Conservation (phyloP, 768 basidiomycete species). For the Pulveroboletus sp. region DNA sequence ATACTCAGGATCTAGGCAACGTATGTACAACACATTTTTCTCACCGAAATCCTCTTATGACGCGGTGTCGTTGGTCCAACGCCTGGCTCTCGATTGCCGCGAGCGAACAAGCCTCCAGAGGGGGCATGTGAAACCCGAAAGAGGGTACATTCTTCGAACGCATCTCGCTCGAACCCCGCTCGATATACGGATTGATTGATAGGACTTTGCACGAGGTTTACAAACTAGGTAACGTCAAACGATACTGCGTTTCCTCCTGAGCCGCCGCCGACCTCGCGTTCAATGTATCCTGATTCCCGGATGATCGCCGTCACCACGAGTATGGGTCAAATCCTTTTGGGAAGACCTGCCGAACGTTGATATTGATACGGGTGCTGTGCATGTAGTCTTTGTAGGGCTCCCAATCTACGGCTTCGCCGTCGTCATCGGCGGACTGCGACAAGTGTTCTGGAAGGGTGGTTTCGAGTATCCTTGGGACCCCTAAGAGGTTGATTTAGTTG, state of each 20-base stretch:
- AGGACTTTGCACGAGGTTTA: conserved; percentile 1
- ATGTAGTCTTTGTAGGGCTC: conserved; percentile 62
- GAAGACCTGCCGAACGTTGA: conserved; percentile 90
- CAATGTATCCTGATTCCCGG: neutral
- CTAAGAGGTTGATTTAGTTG: conserved; percentile 33
- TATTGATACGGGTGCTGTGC: conserved; percentile 72
- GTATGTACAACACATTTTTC: neutral
- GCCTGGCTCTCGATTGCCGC: neutral
- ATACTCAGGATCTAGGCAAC: conserved; percentile 2
- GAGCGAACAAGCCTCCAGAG: neutral
- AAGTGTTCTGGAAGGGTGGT: conserved; percentile 71
- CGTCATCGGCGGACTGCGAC: conserved; percentile 22
- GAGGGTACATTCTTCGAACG: neutral
- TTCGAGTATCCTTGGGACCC: conserved; percentile 86
- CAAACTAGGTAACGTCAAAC: conserved; percentile 1
- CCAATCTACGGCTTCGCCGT: conserved; percentile 46
- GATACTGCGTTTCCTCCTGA: neutral
- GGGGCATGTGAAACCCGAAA: neutral
- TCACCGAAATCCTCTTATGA: conserved; percentile 4
- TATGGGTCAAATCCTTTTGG: conserved; percentile 59
- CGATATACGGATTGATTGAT: conserved; percentile 12
- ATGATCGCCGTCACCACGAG: conserved; percentile 7
- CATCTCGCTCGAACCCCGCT: conserved; percentile 3
- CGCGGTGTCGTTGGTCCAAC: conserved; percentile 25
- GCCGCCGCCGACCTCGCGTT: conserved; percentile 4